Conservation (phyloP, 768 basidiomycete genomes). For the Pulveroboletus frians region DNA sequence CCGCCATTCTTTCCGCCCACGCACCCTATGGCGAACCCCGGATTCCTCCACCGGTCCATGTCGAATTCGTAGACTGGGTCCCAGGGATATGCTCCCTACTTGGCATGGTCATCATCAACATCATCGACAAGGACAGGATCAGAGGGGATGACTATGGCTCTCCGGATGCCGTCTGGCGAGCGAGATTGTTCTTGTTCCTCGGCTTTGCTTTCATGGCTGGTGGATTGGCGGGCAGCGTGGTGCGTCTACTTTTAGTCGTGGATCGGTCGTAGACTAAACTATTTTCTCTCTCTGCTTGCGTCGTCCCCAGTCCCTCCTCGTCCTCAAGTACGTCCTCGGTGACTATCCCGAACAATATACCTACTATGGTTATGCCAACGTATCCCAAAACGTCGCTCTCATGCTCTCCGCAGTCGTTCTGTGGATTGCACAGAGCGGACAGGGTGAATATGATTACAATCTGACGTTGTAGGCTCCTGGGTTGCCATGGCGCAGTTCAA, state of each 20-base stretch:
- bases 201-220: slow-evolving; percentile 98
- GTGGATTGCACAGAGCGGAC: slow-evolving; percentile 86
- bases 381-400: slow-evolving; percentile 84
- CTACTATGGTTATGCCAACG: slow-evolving; percentile 93
- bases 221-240: slow-evolving; percentile 93
- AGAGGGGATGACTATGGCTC: slow-evolving; percentile 79
- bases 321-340: slow-evolving; percentile 84
- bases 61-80: slow-evolving; percentile 95
- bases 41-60: slow-evolving; percentile 68
- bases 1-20: slow-evolving; percentile 84
- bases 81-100: slow-evolving; percentile 90
- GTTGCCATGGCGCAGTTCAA: neutral
- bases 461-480: slow-evolving; percentile 50
- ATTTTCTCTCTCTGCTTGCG: neutral
- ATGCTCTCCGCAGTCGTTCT: slow-evolving; percentile 84
- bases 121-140: slow-evolving; percentile 92
- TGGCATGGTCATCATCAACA: slow-evolving; percentile 87
- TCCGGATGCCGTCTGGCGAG: slow-evolving; percentile 83
- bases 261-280: neutral
- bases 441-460: slow-evolving; percentile 91
- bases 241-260: slow-evolving; percentile 38
- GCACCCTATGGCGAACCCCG: slow-evolving; percentile 72
- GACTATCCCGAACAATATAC: slow-evolving; percentile 69
- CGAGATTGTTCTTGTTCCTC: slow-evolving; percentile 84
- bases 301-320: slow-evolving; percentile 63